Evolutionary conservation across 2,329 filamentous ascomycete species (phyloP), one percentile per base, ranked within the genome.

Genomic region (Penicillium sp.): DNA sequence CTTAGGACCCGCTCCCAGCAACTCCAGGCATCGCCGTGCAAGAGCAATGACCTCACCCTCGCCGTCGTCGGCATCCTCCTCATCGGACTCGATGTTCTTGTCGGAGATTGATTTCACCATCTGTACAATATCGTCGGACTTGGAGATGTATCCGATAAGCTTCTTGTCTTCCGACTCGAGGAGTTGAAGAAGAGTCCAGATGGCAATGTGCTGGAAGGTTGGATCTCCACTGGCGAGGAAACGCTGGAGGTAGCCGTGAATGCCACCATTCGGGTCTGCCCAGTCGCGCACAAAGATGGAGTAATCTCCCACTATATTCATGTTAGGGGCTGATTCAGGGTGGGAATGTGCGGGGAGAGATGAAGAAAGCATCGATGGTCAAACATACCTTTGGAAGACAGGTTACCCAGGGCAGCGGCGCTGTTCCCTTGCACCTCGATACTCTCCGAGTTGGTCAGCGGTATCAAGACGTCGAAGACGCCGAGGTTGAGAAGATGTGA

Each of bases 391-490:
- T 98, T 98, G 1, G 91, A 96, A 4, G 92, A 97, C 23, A 98
- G 75, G 67, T 98, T 98, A 45, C 93, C 93, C 44, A 98, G 76
- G 23, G 93, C 93, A 20, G 93, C 93, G 39, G 93, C 93, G 69
- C 93, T 97, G 73, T 98, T 98, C 37, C 93, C 93, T 71, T 98
- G 93, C 0, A 98, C 93, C 68, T 98, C 93, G 45, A 98, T 95
- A 68, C 92, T 97, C 50, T 91, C 84, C 0, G 92, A 96, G 66
- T 93, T 89, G 0, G 93, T 98, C 51, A 98, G 77, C 23, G 93
- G 93, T 50, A 98, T 97, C 49, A 98, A 75, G 10, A 97, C 91
- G 65, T 96, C 93, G 65, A 97, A 97, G 1, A 98, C 92, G 20
- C 92, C 93, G 2, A 97, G 80, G 53, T 89, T 91, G 47, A 98